Evolutionary conservation across 768 basidiomycete species (phyloP), one percentile per base, ranked within the genome.

Genomic region (Trametes meyenii): DNA sequence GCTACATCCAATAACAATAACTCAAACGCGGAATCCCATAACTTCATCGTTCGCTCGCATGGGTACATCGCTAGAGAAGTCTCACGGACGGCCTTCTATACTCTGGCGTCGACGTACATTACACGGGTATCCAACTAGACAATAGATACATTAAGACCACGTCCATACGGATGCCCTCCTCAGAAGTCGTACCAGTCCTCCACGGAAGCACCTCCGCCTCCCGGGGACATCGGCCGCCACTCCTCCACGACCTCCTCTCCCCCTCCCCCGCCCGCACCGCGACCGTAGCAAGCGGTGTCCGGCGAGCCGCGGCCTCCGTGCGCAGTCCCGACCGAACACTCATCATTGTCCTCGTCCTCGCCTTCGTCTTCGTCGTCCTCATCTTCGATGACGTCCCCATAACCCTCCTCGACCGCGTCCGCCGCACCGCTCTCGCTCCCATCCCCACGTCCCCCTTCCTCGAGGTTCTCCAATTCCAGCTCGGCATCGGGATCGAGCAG

Each of bases 151-250:
- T 48, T 24, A 56, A 16, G 23, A 45, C 23, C 12, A 21, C 17
- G 35, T 33, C 17, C 60, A 6, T 14, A 29, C n/a, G 4, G 23
- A 33, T 3, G 7, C 17, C 23, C 7, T n/a, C 5, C 42, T 63
- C 60, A 72, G 23, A 63, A 55, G 40, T 73, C 71, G 50, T 71
- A 73, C 57, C 67, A 61, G 29, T 71, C 70, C 24, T 72, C 70
- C 46, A 66, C 67, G 33, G 36, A 60, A 8, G 29, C 29, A 33
- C 60, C 67, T 7, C 54, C 66, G 50, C 67, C 68, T 19, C 72
- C 78, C 24, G 77, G 75, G 44, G 75, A 77, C 59, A 71, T 53
- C 23, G 75, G 72, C 59, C 81, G 71, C 84, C 84, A 84, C 61
- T 78, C 77, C 55, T 79, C 77, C 38, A 83, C 66, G 38, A 79